Evolutionary conservation across 2,329 filamentous ascomycete genomes (phyloP).

Genomic region (Pseudopithomyces maydicus): DNA sequence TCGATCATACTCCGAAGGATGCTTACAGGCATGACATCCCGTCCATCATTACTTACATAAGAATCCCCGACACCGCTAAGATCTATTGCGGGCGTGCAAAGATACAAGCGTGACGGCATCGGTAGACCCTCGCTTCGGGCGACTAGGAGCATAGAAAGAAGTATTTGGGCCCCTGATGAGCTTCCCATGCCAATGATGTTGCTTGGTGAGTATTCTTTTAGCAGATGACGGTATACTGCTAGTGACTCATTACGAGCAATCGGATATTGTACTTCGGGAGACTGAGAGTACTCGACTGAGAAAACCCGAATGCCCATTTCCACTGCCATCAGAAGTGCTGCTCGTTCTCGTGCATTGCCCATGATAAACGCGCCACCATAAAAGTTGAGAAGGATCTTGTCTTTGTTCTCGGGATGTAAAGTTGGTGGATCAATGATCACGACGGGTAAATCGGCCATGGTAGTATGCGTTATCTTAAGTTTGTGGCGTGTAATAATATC

Average conservation of each 20-base stretch:
- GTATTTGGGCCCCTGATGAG: slow-evolving; percentile 1
- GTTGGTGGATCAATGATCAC: slow-evolving; percentile 1
- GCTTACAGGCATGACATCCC: slow-evolving; percentile 4
- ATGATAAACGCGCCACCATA: slow-evolving; percentile 5
- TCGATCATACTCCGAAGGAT: not conserved
- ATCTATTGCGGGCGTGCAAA: slow-evolving; percentile 5
- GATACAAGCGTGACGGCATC: not conserved
- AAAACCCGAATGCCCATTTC: slow-evolving; percentile 5
- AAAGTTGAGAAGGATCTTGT: slow-evolving; percentile 8
- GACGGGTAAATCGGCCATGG: not conserved
- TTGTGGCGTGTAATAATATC: slow-evolving; percentile 6
- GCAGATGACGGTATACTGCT: not conserved
- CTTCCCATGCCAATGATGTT: slow-evolving; percentile 4
- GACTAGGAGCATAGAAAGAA: slow-evolving; percentile 3
- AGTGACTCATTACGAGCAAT: not conserved
- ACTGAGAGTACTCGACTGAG: not conserved
- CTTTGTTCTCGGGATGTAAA: not conserved
- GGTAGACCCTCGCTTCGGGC: not conserved
- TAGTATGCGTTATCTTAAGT: not conserved
- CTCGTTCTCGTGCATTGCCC: slow-evolving; percentile 4
- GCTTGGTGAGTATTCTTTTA: not conserved
- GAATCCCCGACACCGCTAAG: slow-evolving; percentile 3
- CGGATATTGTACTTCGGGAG: slow-evolving; percentile 3
- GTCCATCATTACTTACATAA: not conserved
- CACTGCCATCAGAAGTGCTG: slow-evolving; percentile 5